Evolutionary conservation across 2,329 filamentous ascomycete species (phyloP), one percentile per base, ranked within the genome.

Genomic region (Trichoderma sp.): DNA sequence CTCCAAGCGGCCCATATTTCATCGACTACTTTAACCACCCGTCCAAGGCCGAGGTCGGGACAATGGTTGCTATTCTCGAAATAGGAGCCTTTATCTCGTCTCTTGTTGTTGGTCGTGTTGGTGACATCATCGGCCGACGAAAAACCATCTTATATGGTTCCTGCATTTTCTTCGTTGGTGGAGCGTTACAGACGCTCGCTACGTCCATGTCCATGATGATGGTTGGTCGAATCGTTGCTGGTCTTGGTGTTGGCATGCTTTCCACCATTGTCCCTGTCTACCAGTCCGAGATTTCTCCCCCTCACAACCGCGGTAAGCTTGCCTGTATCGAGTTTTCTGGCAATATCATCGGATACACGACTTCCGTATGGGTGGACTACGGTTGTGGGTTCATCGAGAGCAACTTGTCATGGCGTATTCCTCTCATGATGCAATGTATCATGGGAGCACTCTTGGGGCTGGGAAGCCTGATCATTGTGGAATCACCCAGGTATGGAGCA

Each of bases 311-410:
- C 75, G 96, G 96, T 72, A 96, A 96, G 81, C 86, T 99, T 71
- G 96, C 95, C 29, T 98, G 96, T 79, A 98, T 99, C 73, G 96
- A 99, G 79, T 99, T 98, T 77, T 95, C 95, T 0, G 96, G 96
- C 66, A 99, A 99, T 81, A 97, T 99, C 72, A 91, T 93, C 71
- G 96, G 96, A 37, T 99, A 99, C 79, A 91, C 95, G 67, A 94
- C 93, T 65, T 98, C 95, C 74, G 95, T 98, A 27, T 99, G 96
- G 96, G 95, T 98, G 33, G 96, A 99, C 80, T 99, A 98, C 81
- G 95, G 96, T 76, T 97, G 94, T 81, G 96, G 92, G 69, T 97
- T 86, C 78, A 98, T 99, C 77, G 81, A 93, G 71, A 92, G 85
- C 75, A 85, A 98, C 79, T 86, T 91, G 82, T 93, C 96, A 2